phyloP scores from a whole-genome alignment of 441 rosid species.

The Manihot esculenta region DNA sequence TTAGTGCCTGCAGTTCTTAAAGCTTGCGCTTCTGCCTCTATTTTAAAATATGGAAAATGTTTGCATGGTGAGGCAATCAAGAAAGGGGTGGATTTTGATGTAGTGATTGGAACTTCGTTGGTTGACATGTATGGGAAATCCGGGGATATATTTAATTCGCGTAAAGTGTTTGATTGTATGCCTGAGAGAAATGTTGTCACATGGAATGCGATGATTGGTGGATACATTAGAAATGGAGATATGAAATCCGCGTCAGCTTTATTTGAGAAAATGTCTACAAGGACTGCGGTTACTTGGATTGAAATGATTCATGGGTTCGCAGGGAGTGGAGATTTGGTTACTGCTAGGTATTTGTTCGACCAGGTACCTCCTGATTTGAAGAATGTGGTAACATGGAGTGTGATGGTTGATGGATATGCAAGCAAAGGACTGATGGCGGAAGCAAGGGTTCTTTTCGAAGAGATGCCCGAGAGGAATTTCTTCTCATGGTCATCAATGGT shows the following conservation, averaged over 20 bases:
- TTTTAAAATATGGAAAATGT: conserved; percentile 31
- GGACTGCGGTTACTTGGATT: conserved; percentile 42
- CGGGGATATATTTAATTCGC: conserved; percentile 30
- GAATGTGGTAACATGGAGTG: conserved; percentile 52
- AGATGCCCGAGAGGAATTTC: conserved; percentile 45
- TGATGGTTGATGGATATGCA: conserved; percentile 48
- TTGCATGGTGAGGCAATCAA: conserved; percentile 57
- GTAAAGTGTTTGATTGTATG: conserved; percentile 57
- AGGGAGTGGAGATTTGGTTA: conserved; percentile 29
- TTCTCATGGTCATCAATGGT: conserved; percentile 48
- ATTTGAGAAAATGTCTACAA: conserved; percentile 41
- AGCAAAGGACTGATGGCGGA: conserved; percentile 40
- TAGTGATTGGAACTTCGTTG: conserved; percentile 53
- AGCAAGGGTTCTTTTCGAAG: conserved; percentile 37
- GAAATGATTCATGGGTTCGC: conserved; percentile 49
- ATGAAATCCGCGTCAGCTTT: conserved; percentile 36
- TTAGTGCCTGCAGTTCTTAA: conserved; percentile 51
- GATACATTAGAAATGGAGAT: conserved; percentile 44
- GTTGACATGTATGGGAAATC: conserved; percentile 43
- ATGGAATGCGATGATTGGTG: conserved; percentile 72
- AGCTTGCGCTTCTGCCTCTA: conserved; percentile 42
- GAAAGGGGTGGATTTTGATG: conserved; percentile 40
- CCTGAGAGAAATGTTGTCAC: conserved; percentile 52
- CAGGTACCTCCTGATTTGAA: conserved; percentile 36
- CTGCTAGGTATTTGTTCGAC: conserved; percentile 40